Percentiles rank a stretch among this genome's conserved stretches.
These are phyloP conservation scores for Ophiorrhiza pumila DNA, from an alignment of 257 asterid species.

Conservation along the genomic window DNA sequence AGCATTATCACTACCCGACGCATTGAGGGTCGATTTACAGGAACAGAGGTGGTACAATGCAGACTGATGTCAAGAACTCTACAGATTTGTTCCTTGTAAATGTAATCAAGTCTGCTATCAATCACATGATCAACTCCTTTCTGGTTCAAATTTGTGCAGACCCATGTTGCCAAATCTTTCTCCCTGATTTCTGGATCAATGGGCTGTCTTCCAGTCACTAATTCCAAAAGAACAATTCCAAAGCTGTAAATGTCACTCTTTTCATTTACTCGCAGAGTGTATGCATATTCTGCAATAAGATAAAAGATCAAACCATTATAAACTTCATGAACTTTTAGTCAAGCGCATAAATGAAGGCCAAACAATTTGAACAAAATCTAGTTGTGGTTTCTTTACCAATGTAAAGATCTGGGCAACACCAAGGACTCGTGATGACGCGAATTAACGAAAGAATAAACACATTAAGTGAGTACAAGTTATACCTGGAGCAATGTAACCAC, in stretches of 20 bases:
- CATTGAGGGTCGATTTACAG: conserved; percentile 76
- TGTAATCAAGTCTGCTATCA: conserved; percentile 45
- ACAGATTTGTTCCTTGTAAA: conserved; percentile 34
- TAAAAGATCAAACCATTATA: neutral
- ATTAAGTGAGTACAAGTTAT: conserved; percentile 4
- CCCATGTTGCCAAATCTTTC: conserved; percentile 60
- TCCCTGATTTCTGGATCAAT: conserved; percentile 43
- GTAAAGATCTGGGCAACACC: neutral
- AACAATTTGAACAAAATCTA: neutral
- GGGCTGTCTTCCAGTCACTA: conserved; percentile 58
- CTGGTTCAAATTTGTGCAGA: conserved; percentile 31
- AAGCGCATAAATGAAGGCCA: neutral
- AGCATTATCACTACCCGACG: conserved; percentile 61
- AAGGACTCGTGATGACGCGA: neutral
- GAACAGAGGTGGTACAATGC: conserved; percentile 50
- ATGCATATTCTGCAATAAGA: conserved; percentile 58
- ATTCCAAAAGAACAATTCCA: conserved; percentile 67
- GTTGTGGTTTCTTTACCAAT: neutral
- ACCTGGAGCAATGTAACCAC: conserved; percentile 97
- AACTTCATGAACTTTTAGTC: neutral
- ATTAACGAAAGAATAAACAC: neutral
- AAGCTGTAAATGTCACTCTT: conserved; percentile 82
- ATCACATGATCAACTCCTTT: conserved; percentile 44
- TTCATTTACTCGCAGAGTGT: conserved; percentile 69
- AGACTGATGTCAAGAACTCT: conserved; percentile 54